Base-by-base conservation (phyloP, 371 early-diverging fungal genomes). In the Haplosporangium sp. region DNA sequence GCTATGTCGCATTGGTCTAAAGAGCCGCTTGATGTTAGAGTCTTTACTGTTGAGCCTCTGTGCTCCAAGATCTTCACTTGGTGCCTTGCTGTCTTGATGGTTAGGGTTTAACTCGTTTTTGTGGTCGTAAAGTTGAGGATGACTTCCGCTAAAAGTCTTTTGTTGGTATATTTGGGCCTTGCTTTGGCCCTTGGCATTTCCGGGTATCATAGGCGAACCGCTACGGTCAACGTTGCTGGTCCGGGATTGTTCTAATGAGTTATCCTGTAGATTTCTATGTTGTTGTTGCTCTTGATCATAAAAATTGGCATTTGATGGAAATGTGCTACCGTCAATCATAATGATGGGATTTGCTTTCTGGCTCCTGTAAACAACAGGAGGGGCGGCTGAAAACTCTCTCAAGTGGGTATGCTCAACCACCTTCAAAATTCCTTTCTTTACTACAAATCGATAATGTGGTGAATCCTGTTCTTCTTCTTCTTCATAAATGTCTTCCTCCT, bases 381-480 rank as follows among this genome's bases (percentile, higher is more conserved):
- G 63, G 42, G 40, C 27, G 2, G 67, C 64, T 1, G 65, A 65
- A 44, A 81, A 68, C 59, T 81, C 75, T 3, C 72, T 60, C 58
- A 81, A 42, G n/a, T 71, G 55, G 2, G 75, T 74, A 48, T 81
- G 75, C 53, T 81, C 82, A 34, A 81, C 56, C 35, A 81, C 40
- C 61, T 72, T 74, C 37, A 74, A 37, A 2, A 74, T 65, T 0
- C 82, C 82, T 61, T 74, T 74, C 60, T 74, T 81, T 59, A 74
- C 68, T 15, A 71, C 63, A 55, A 81, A 75, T 11, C 82, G 82
- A 8, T 61, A 59, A 11, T 19, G 34, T 11, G 50, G 27, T 39
- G 55, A 2, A 19, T 57, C 20, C 2, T 4, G 34, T 20, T 60
- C 59, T 13, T 34, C 45, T 3, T 27, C 19, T n/a, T 45, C 37